These are phyloP conservation scores for Botrytis galanthina DNA, from an alignment of 2,329 filamentous ascomycete species.

Conservation along the genomic window DNA sequence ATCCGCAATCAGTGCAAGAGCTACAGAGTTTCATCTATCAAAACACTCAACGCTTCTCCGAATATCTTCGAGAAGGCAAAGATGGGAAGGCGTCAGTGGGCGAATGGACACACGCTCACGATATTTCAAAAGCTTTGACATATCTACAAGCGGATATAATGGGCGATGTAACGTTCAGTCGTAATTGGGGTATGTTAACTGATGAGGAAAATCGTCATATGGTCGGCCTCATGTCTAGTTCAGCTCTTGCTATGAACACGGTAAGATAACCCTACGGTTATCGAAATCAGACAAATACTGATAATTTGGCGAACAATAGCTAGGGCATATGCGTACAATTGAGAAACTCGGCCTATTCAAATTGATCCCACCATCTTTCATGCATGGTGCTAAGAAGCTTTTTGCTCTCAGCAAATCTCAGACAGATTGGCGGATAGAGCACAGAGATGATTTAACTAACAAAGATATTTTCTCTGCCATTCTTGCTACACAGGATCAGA, in stretches of 20 bases:
- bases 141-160: neutral
- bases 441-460: neutral
- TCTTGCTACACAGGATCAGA: constrained; percentile 1
- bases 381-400: neutral
- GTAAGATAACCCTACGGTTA: neutral
- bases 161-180: constrained; percentile 3
- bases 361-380: neutral
- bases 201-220: constrained; percentile 5
- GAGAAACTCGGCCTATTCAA: neutral
- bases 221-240: neutral
- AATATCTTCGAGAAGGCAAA: neutral
- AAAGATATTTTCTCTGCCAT: constrained; percentile 2
- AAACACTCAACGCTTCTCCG: neutral
- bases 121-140: neutral
- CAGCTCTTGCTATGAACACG: neutral
- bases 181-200: neutral
- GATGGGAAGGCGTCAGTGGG: neutral
- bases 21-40: neutral
- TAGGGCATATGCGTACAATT: neutral
- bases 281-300: neutral
- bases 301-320: neutral
- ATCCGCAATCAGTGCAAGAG: neutral
- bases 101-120: neutral
- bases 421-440: neutral
- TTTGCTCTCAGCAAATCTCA: constrained; percentile 1